Percentiles rank a stretch among this genome's conserved stretches.
Conservation (phyloP, 352 stramenopile genomes). For the Globisporangium uncinulatum region DNA sequence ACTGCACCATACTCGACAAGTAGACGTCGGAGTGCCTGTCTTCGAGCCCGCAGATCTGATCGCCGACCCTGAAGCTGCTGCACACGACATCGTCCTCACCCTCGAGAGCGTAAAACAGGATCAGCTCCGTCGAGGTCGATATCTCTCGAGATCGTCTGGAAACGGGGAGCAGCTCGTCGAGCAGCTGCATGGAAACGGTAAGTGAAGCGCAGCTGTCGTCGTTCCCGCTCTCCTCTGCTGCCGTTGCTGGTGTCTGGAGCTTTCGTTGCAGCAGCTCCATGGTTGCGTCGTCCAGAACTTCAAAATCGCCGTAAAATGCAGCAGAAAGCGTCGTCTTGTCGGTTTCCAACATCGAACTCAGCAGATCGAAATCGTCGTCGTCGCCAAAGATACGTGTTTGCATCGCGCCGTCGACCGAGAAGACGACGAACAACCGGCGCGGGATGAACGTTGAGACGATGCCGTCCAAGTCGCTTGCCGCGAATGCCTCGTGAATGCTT, state of each 20-base stretch:
- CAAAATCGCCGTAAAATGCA: slow-evolving; percentile 54
- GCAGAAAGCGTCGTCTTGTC: slow-evolving; percentile 8
- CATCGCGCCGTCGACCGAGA: slow-evolving; percentile 12
- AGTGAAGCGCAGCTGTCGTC: slow-evolving; percentile 10
- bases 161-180: slow-evolving; percentile 19
- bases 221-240: slow-evolving; percentile 5
- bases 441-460: slow-evolving; percentile 13
- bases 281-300: slow-evolving; percentile 23
- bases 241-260: slow-evolving; percentile 7
- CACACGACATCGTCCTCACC: slow-evolving; percentile 13
- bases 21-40: slow-evolving; percentile 22
- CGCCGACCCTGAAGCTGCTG: slow-evolving; percentile 20
- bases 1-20: slow-evolving; percentile 44
- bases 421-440: slow-evolving; percentile 22
- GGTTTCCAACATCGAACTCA: slow-evolving; percentile 3
- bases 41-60: slow-evolving; percentile 30
- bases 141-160: slow-evolving; percentile 15
- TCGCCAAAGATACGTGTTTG: slow-evolving; percentile 21
- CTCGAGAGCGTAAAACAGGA: slow-evolving; percentile 20
- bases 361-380: slow-evolving; percentile 20
- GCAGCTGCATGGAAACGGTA: slow-evolving; percentile 17
- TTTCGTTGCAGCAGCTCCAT: slow-evolving; percentile 20
- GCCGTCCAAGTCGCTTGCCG: slow-evolving; percentile 5
- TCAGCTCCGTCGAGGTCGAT: slow-evolving; percentile 19
- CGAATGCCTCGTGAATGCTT: slow-evolving; percentile 14